Conservation (phyloP, 108 stramenopile species). For the Phaeodactylum tricornutum region DNA sequence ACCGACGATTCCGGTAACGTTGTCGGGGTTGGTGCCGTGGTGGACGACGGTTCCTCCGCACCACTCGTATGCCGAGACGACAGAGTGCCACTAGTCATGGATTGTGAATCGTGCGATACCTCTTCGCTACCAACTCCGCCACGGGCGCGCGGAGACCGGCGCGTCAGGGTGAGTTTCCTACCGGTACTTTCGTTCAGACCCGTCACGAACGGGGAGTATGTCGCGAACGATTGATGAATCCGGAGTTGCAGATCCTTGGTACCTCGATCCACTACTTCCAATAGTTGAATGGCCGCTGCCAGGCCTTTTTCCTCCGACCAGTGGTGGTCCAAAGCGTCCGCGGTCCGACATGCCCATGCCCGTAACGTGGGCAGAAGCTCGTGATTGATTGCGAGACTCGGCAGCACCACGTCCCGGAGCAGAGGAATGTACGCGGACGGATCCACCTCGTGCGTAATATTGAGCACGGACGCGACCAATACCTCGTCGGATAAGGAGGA, state of each 20-base stretch:
- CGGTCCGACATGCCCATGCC: constrained; percentile 51
- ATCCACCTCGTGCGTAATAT: constrained; percentile 32
- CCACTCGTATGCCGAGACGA: neutral
- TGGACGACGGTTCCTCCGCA: constrained; percentile 1
- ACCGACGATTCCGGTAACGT: constrained; percentile 8
- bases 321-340: constrained; percentile 56
- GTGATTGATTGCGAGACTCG: constrained; percentile 52
- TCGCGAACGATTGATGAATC: constrained; percentile 31
- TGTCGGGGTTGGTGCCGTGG: neutral
- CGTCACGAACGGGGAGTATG: constrained; percentile 30
- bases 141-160: constrained; percentile 5
- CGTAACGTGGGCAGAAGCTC: constrained; percentile 44
- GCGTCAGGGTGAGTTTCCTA: neutral
- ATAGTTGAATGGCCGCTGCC: constrained; percentile 46
- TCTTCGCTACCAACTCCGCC: constrained; percentile 3
- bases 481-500: constrained; percentile 22
- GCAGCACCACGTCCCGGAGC: constrained; percentile 41
- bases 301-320: constrained; percentile 22
- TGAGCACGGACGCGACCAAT: constrained; percentile 32
- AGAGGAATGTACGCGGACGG: constrained; percentile 43
- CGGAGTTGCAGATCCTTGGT: constrained; percentile 21
- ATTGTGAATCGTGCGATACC: no score
- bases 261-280: constrained; percentile 25
- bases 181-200: constrained; percentile 4
- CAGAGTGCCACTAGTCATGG: no score